Evolutionary conservation across 164 flowering plant genomes (phyloP).

Genomic region (Vitis rupestris): DNA sequence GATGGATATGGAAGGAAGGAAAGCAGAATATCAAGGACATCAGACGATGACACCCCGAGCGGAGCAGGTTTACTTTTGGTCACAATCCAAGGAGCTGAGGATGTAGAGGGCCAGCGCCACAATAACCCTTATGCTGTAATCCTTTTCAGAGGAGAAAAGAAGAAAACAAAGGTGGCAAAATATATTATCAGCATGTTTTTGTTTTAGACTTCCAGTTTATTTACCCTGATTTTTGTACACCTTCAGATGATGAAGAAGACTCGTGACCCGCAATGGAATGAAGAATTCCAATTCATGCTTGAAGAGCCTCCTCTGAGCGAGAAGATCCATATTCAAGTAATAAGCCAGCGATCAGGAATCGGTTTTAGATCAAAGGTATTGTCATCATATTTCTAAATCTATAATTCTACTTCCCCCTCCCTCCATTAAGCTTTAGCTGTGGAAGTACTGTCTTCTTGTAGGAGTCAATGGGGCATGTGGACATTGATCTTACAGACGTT

Average conservation of each 20-base stretch:
- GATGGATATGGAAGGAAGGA: slow-evolving; percentile 23
- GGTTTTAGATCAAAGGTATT: slow-evolving; percentile 47
- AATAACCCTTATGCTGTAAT: slow-evolving; percentile 56
- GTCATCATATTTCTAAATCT: background rate
- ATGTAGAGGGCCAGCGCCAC: slow-evolving; percentile 59
- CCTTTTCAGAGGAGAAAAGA: slow-evolving; percentile 53
- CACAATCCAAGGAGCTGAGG: slow-evolving; percentile 48
- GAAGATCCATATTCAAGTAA: slow-evolving; percentile 46
- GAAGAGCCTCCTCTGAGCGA: slow-evolving; percentile 56
- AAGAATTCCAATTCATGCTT: slow-evolving; percentile 60
- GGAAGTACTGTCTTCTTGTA: slow-evolving; percentile 11
- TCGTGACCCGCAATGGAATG: slow-evolving; percentile 60
- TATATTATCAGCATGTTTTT: too few species aligned
- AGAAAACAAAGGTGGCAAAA: slow-evolving; percentile 46
- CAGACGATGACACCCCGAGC: slow-evolving; percentile 11
- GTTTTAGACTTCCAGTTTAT: too few species aligned
- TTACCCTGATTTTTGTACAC: background rate
- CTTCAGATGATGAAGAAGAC: slow-evolving; percentile 41
- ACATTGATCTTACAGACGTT: slow-evolving; percentile 71
- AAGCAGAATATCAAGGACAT: slow-evolving; percentile 19
- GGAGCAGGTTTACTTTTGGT: slow-evolving; percentile 58
- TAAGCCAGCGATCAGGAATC: slow-evolving; percentile 38
- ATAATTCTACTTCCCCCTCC: background rate
- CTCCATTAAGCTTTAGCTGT: background rate
- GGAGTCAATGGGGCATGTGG: slow-evolving; percentile 83